phyloP scores from a whole-genome alignment of 345 rosid species.

The Eucalyptus curtisii region DNA sequence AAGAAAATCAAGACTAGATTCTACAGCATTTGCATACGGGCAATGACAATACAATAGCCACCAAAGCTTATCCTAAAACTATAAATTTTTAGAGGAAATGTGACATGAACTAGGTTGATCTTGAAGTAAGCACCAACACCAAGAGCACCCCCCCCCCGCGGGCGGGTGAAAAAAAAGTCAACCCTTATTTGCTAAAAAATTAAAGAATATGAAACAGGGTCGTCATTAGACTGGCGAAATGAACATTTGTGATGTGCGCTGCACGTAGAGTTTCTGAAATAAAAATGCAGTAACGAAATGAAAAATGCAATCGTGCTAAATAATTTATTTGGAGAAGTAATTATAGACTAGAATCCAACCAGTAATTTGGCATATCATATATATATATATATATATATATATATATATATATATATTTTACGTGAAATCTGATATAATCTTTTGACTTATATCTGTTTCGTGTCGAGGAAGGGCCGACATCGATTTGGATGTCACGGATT shows the following conservation, averaged over 20 bases:
- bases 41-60: background rate
- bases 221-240: background rate
- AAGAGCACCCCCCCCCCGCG: background rate
- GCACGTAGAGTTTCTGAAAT: background rate
- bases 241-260: background rate
- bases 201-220: background rate
- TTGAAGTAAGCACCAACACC: background rate
- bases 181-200: background rate
- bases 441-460: background rate
- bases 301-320: background rate
- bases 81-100: background rate
- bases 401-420: background rate
- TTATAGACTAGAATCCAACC: background rate
- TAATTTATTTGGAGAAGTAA: background rate
- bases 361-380: background rate
- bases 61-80: background rate
- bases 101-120: background rate
- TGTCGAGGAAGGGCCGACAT: background rate
- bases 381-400: background rate
- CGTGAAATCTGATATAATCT: background rate
- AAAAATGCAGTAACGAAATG: background rate
- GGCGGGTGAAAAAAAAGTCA: background rate
- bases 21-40: background rate
- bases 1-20: background rate
- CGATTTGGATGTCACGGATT: background rate